Evolutionary conservation across 768 basidiomycete species (phyloP), one percentile per base, ranked within the genome.

Genomic region (Tylopilus sp.): DNA sequence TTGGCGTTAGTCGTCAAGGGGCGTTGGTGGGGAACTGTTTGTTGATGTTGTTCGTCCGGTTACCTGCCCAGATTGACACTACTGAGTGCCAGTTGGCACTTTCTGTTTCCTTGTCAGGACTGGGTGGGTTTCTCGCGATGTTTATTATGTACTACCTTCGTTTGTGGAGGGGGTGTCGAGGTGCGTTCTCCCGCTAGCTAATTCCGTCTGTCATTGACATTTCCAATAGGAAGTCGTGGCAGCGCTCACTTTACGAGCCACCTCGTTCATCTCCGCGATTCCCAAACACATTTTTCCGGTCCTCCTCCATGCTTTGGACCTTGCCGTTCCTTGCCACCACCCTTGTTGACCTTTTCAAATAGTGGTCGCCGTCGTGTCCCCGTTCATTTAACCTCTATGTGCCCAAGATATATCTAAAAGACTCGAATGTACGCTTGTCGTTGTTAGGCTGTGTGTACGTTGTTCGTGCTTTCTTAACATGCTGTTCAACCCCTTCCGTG

Each of bases 1-100:
- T 29, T 66, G 65, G 65, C 65, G 56, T 26, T 66, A 61, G 51
- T 55, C 42, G 53, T n/a, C 34, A 33, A 37, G 36, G 26, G 56
- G 22, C 25, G 7, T 25, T 22, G 17, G 46, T 26, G 52, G 37
- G 48, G 54, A 41, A 31, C 33, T 22, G 34, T 51, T 54, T 37
- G 53, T 50, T 31, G 48, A 38, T 37, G 47, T 46, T 52, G 21
- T 26, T 48, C 29, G 47, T 45, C 38, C n/a, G 26, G 30, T 25
- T 46, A 10, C 19, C 41, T 24, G 41, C 30, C 42, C 26, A 28
- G 47, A 30, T 42, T 28, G 43, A 40, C 24, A 30, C 43, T 22
- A 12, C 25, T 48, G 19, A 36, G 55, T 30, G 16, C 50, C 45
- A 38, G 47, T 54, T 37, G 46, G 44, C 4, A 5, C 44, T 26